Percentiles rank a stretch among this genome's conserved stretches.
Evolutionary conservation across 129 eudicot species (phyloP).

Genomic region (Escallonia herrerae): DNA sequence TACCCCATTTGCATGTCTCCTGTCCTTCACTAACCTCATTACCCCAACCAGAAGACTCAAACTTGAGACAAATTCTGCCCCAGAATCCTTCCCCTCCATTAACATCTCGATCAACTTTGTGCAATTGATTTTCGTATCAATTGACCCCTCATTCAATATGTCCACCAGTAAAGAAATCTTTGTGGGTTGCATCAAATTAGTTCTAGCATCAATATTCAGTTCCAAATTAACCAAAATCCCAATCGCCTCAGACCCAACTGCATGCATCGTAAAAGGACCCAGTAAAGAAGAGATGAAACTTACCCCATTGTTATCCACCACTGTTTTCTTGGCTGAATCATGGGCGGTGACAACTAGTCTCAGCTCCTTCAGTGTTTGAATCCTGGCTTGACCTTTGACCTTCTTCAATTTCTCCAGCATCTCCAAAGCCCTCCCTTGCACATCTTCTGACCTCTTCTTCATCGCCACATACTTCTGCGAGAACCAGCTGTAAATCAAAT

Average conservation of each 20-base stretch:
- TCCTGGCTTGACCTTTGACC: constrained; percentile 58
- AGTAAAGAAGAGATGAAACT: constrained; percentile 39
- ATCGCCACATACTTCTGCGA: constrained; percentile 53
- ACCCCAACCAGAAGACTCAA: constrained; percentile 56
- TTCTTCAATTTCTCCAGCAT: constrained; percentile 49
- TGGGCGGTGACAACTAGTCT: constrained; percentile 27
- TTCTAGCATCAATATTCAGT: constrained; percentile 31
- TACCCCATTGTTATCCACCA: constrained; percentile 54
- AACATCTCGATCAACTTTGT: constrained; percentile 37
- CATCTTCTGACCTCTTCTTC: constrained; percentile 71
- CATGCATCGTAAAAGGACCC: constrained; percentile 60
- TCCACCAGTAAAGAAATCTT: constrained; percentile 67
- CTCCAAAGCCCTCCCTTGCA: constrained; percentile 60
- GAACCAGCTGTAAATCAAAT: constrained; percentile 55
- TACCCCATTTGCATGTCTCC: constrained; percentile 36
- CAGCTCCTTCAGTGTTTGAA: constrained; percentile 53
- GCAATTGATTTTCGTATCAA: constrained; percentile 65
- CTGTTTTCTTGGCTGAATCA: constrained; percentile 46
- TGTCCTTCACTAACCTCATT: constrained; percentile 52
- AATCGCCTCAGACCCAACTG: constrained; percentile 53
- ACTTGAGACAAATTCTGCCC: constrained; percentile 44
- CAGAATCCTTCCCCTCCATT: constrained; percentile 39
- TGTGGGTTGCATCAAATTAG: constrained; percentile 53
- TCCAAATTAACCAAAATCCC: constrained; percentile 51
- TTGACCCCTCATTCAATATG: constrained; percentile 69